Percentiles rank a stretch among this genome's conserved stretches.
Evolutionary conservation across 306 rosid genomes (phyloP).

Genomic region (Sphenostylis stenocarpa): DNA sequence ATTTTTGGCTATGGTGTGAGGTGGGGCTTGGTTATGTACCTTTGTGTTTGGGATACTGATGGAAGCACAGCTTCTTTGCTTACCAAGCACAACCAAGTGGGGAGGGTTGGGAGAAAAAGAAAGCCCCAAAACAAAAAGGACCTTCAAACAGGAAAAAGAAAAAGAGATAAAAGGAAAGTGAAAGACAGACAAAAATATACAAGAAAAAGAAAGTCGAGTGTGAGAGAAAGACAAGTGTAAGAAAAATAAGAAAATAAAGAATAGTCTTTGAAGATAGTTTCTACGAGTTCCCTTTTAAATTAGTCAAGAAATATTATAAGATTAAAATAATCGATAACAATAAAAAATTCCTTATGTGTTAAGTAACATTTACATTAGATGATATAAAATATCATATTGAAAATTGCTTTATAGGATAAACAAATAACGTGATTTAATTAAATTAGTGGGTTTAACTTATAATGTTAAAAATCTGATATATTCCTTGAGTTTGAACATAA

Average conservation of each 20-base stretch:
- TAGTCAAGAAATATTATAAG: no score
- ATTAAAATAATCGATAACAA: no score
- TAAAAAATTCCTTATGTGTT: no score
- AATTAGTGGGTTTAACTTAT: no score
- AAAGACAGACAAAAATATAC: slow-evolving; percentile 27
- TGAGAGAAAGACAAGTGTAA: slow-evolving; percentile 27
- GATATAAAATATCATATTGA: no score
- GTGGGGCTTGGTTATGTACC: slow-evolving; percentile 30
- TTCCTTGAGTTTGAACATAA: no score
- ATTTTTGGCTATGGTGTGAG: slow-evolving; percentile 20
- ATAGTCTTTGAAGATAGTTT: no score
- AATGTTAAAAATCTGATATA: no score
- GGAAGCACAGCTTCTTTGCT: slow-evolving; percentile 31
- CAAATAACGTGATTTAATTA: no score
- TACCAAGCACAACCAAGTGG: slow-evolving; percentile 36
- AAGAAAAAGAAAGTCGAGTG: neutral
- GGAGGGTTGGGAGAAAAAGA: slow-evolving; percentile 39
- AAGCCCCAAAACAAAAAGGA: slow-evolving; percentile 68
- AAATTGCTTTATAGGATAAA: no score
- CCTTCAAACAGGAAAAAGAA: slow-evolving; percentile 61
- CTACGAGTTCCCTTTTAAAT: no score
- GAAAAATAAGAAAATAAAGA: slow-evolving; percentile 26
- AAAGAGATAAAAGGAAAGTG: slow-evolving; percentile 54
- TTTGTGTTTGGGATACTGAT: slow-evolving; percentile 28
- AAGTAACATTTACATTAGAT: no score